Evolutionary conservation across 164 flowering plant species (phyloP), one percentile per base, ranked within the genome.

Genomic region (Amborella trichopoda): DNA sequence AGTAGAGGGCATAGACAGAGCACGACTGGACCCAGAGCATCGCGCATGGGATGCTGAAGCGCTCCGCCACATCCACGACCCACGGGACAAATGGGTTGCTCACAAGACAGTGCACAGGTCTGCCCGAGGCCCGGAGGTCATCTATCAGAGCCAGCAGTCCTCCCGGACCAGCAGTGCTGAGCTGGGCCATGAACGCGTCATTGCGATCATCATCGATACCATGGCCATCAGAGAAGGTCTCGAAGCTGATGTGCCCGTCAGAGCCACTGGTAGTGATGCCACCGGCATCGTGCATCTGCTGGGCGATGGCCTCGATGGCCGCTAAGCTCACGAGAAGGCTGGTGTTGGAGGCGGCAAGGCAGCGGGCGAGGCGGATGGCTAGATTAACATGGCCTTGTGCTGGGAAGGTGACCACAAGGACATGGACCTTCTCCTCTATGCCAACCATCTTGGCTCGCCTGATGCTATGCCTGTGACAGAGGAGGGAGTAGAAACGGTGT

Each of bases 71-170:
- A 30, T 79, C 87, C 3, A 68, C 58, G 0, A 71, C 93, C 93
- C 93, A 80, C 0, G 93, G 80, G 12, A 80, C 59, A 48, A 80
- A 80, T 0, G 78, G 78, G 62, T 78, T 83, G 55, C 66, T 58
- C 48, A 83, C 67, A 4, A 80, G 40, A 38, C 46, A 51, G 13
- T 26, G 41, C 26, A 51, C 19, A 1, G 24, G 14, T 12, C 37
- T 9, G 18, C 21, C 40, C 8, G 23, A 28, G 23, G 10, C 3
- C 18, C 45, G 25, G 3, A 22, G 32, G 8, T 26, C 5, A 25
- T 41, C 33, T 23, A 65, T 58, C 11, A 69, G 58, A 23, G 30
- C 44, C 16, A 60, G 45, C 44, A 69, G 62, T 26, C 50, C 50
- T 10, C 10, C 23, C 2, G 73, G 49, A 9, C 67, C 77, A 6